These are phyloP conservation scores for Symbiodinium pilosum DNA, from an alignment of 73 alveolate genomes.

Conservation along the genomic window DNA sequence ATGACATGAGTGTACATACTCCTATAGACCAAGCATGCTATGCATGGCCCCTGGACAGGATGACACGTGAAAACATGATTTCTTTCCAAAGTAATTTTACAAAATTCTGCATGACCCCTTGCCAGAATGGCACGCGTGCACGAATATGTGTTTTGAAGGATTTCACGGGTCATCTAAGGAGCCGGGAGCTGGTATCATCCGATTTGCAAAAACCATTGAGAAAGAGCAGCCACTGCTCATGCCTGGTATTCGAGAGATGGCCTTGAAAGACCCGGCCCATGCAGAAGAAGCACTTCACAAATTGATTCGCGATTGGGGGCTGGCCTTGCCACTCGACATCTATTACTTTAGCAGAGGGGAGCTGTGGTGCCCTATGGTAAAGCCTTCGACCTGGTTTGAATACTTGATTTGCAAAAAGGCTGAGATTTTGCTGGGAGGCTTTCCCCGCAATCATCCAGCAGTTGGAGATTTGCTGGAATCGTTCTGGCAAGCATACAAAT, in stretches of 20 bases:
- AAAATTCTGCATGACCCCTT: too few species aligned
- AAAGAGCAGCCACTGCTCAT: neutral
- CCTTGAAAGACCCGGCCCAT: neutral
- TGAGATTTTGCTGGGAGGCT: neutral
- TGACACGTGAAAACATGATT: too few species aligned
- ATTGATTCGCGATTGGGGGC: neutral
- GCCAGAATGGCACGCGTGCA: too few species aligned
- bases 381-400: constrained; percentile 10
- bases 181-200: neutral
- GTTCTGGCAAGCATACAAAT: constrained; percentile 20
- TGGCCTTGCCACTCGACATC: neutral
- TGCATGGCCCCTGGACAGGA: too few species aligned
- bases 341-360: neutral
- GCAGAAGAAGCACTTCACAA: constrained; percentile 25
- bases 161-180: too few species aligned
- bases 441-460: neutral
- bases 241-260: neutral
- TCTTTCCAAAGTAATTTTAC: too few species aligned
- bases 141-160: too few species aligned
- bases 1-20: too few species aligned
- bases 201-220: constrained; percentile 19
- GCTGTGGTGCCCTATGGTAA: neutral
- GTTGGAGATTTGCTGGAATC: neutral
- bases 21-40: too few species aligned
- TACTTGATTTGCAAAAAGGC: constrained; percentile 5